Evolutionary conservation across 148 eudicot species (phyloP), one percentile per base, ranked within the genome.

Genomic region (Amaranthus hypochondriacus): DNA sequence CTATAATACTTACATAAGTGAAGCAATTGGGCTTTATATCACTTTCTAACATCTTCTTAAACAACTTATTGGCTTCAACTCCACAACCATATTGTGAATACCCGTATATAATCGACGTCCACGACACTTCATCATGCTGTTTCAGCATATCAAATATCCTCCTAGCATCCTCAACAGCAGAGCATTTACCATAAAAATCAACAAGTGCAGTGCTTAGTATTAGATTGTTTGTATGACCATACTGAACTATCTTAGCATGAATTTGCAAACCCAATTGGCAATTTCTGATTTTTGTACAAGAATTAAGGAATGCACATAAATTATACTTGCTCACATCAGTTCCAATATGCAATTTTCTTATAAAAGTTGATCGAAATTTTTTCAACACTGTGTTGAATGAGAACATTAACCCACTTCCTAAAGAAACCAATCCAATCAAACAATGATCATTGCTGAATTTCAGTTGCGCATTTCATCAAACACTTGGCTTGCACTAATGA

Each of bases 51-150:
- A 85, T 82, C 55, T 77, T 68, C 75, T 69, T 85, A 60, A 85
- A 85, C 73, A 85, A 67, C 28, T 57, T 14, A 54, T 74, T 28
- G 56, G 83, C 81, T 62, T 77, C 80, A 65, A 57, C 68, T 50
- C 73, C 77, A 54, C 8, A 14, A 67, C 82, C 78, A 66, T 47
- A 67, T 59, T 77, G 83, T 6, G 78, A 68, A 70, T 71, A 78
- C 47, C 85, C 83, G 7, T 78, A 75, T 64, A 85, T 85, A 46
- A 85, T 82, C 15, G 82, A 82, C 18, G 88, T 77, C 84, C 88
- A 85, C 5, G 88, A 82, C 12, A 85, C 81, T 48, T 80, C 73
- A 80, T 85, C 85, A 56, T 82, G 85, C 15, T 55, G 56, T 66
- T 77, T 71, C 83, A 85, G 82, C 56, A 60, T 73, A 70, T 80